Conservation (phyloP, 306 rosid species). For the Fragaria iinumae region DNA sequence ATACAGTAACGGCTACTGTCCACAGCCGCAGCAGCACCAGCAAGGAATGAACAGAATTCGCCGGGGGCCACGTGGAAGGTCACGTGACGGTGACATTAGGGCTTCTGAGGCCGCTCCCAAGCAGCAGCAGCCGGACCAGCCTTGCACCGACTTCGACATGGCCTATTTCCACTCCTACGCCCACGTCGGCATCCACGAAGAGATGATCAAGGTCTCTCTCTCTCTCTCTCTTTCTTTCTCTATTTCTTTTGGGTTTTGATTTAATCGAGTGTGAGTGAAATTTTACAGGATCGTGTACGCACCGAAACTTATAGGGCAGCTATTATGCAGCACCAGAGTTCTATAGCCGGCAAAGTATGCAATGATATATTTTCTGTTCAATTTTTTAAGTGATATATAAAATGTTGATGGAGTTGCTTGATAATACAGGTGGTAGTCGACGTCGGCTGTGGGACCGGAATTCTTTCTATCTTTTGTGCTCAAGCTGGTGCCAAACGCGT, state of each 20-base stretch:
- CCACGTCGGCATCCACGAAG: constrained; percentile 95
- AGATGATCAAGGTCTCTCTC: constrained; percentile 79
- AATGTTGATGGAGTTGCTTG: not conserved
- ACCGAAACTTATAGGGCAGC: constrained; percentile 86
- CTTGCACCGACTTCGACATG: constrained; percentile 88
- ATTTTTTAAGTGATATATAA: too few relatives aligned
- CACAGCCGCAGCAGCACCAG: not conserved
- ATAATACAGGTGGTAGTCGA: constrained; percentile 77
- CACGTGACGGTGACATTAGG: constrained; percentile 58
- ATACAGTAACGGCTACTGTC: constrained; percentile 46
- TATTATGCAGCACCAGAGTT: constrained; percentile 78
- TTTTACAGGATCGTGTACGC: constrained; percentile 73
- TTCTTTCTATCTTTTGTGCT: constrained; percentile 96
- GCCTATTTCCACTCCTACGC: constrained; percentile 94
- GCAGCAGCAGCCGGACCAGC: constrained; percentile 18
- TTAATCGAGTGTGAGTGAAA: not conserved
- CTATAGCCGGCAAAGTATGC: constrained; percentile 79
- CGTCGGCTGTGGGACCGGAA: constrained; percentile 97
- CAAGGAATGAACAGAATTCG: constrained; percentile 50
- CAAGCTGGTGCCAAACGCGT: constrained; percentile 98
- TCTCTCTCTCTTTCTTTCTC: not conserved
- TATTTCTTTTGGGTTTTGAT: not conserved
- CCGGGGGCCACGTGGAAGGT: constrained; percentile 58
- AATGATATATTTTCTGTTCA: not conserved
- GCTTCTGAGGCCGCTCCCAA: constrained; percentile 45